Evolutionary conservation across 2,329 filamentous ascomycete genomes (phyloP).

Genomic region (Trichoderma lentiforme): DNA sequence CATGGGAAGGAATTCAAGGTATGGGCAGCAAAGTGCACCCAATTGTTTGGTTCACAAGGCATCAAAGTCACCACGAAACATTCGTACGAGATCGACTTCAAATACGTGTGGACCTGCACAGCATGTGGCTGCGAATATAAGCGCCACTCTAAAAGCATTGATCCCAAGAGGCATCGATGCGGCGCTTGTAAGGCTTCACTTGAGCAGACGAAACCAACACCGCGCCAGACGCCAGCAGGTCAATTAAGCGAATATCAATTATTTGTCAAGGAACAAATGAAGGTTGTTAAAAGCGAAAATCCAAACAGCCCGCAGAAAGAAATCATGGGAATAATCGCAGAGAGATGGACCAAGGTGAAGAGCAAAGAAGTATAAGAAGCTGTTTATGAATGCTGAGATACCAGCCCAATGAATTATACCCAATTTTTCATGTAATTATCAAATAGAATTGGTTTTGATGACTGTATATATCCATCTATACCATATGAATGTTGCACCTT

Average conservation of each 20-base stretch:
- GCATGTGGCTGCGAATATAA: conserved; percentile 71
- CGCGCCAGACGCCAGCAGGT: conserved; percentile 33
- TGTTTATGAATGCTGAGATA: not conserved
- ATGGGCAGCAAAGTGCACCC: conserved; percentile 60
- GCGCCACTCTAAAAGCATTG: conserved; percentile 81
- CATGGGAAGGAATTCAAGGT: conserved; percentile 82
- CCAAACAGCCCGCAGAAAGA: conserved; percentile 60
- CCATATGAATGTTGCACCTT: not conserved
- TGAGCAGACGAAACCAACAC: conserved; percentile 75
- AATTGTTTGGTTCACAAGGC: conserved; percentile 56
- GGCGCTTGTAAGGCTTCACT: conserved; percentile 70
- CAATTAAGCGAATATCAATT: conserved; percentile 45
- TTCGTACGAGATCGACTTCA: conserved; percentile 84
- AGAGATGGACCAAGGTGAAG: conserved; percentile 51
- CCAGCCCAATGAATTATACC: not conserved
- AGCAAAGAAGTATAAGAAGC: not conserved
- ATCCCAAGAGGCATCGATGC: conserved; percentile 68
- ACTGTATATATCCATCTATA: not conserved
- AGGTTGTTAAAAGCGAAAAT: conserved; percentile 53
- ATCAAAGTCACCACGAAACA: conserved; percentile 88
- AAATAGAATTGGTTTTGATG: not conserved
- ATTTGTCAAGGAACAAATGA: conserved; percentile 67
- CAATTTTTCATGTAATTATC: not conserved
- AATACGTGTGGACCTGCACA: conserved; percentile 80
- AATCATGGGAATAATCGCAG: conserved; percentile 65